phyloP scores from a whole-genome alignment of 2,329 filamentous ascomycete genomes.

The Sclerotinia subarctica region DNA sequence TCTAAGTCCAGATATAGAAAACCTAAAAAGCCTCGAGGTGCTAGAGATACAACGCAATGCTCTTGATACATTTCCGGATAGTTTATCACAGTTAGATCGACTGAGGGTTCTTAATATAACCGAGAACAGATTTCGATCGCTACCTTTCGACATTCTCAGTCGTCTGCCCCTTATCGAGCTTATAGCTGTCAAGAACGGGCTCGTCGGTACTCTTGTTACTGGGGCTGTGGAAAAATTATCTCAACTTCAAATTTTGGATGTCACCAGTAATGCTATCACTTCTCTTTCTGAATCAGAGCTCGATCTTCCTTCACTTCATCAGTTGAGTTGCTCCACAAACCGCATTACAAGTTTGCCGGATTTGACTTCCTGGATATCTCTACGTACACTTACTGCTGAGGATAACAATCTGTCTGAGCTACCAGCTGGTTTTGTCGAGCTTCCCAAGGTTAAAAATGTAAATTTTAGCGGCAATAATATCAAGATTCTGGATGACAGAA shows the following conservation, averaged over 20 bases:
- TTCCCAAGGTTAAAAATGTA: constrained; percentile 68
- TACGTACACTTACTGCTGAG: constrained; percentile 72
- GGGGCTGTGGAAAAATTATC: constrained; percentile 55
- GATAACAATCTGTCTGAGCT: constrained; percentile 76
- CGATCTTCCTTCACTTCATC: constrained; percentile 64
- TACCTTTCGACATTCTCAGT: constrained; percentile 69
- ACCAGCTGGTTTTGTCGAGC: constrained; percentile 69
- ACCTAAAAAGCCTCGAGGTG: constrained; percentile 68
- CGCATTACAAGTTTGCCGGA: constrained; percentile 70
- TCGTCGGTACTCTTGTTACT: constrained; percentile 69
- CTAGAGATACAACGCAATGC: constrained; percentile 81
- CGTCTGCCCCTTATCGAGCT: constrained; percentile 71
- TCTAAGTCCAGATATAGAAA: constrained; percentile 60
- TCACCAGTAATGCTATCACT: constrained; percentile 71
- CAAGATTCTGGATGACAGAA: constrained; percentile 67
- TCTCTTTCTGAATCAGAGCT: constrained; percentile 33
- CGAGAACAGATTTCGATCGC: constrained; percentile 68
- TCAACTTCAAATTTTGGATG: constrained; percentile 70
- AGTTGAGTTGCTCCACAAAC: constrained; percentile 77
- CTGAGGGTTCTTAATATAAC: constrained; percentile 76
- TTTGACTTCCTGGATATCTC: constrained; percentile 67
- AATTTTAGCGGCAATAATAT: constrained; percentile 88
- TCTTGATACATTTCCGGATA: constrained; percentile 66
- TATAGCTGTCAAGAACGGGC: constrained; percentile 71
- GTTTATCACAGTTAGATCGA: constrained; percentile 62